A percentile compares a stretch with the other conserved stretches of the same genome.
Evolutionary conservation across 768 basidiomycete genomes (phyloP).

Genomic region (Sporobolomyces phaffii): DNA sequence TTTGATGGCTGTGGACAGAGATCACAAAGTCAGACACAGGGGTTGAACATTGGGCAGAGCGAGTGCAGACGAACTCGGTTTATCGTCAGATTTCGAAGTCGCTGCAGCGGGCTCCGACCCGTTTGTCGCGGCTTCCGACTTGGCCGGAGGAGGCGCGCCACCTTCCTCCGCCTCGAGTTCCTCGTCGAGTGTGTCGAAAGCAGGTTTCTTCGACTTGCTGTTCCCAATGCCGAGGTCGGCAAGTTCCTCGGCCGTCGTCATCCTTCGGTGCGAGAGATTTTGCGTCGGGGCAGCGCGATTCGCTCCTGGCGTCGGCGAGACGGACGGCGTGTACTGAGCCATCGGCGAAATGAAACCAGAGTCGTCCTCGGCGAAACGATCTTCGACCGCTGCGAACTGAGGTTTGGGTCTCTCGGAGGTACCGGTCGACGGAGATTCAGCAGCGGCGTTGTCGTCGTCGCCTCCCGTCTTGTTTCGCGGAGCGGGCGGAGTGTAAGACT

Average conservation of each 20-base stretch:
- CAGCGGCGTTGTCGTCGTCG: not conserved
- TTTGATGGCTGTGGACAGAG: constrained; percentile 35
- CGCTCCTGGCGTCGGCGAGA: constrained; percentile 44
- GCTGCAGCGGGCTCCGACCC: not conserved
- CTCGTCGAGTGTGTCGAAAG: constrained; percentile 36
- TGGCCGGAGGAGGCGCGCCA: constrained; percentile 20
- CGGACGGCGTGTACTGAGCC: constrained; percentile 54
- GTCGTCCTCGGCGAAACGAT: constrained; percentile 48
- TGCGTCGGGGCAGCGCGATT: not conserved
- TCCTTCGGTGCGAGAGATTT: constrained; percentile 23
- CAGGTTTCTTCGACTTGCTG: constrained; percentile 47
- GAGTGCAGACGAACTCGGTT: constrained; percentile 11
- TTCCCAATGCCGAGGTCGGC: constrained; percentile 93
- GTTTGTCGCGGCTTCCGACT: not conserved
- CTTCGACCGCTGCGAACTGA: constrained; percentile 59
- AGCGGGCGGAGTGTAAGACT: constrained; percentile 14
- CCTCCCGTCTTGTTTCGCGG: not conserved
- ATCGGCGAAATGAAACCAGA: constrained; percentile 77
- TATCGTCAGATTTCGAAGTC: constrained; percentile 7
- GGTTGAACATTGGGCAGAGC: not conserved
- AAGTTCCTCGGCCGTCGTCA: constrained; percentile 52
- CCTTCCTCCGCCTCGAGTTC: constrained; percentile 42
- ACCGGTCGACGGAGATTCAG: not conserved
- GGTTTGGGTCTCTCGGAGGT: constrained; percentile 35
- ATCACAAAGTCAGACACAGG: not conserved